Conservation (phyloP, 345 rosid genomes). For the Camelina laxa region DNA sequence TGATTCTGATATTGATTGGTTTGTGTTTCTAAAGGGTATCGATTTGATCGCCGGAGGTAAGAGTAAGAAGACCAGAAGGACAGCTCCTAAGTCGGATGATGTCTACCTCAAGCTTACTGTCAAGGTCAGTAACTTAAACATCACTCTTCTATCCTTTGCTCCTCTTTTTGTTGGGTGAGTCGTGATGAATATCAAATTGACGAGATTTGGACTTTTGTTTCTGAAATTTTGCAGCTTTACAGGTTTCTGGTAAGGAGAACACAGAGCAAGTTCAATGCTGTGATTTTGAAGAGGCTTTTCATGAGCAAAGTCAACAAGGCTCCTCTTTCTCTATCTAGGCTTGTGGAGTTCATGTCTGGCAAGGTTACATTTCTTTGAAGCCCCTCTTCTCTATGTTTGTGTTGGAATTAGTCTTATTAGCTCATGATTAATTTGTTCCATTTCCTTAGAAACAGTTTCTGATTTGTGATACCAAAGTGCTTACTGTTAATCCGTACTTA, state of each 20-base stretch:
- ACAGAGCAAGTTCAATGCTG: slow-evolving; percentile 86
- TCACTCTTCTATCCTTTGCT: neutral
- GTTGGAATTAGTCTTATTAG: neutral
- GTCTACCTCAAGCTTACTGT: slow-evolving; percentile 93
- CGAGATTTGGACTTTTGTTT: neutral
- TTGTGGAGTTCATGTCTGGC: slow-evolving; percentile 60
- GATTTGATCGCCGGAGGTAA: slow-evolving; percentile 96
- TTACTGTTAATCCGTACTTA: neutral
- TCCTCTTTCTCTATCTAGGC: slow-evolving; percentile 85
- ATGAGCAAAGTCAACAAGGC: slow-evolving; percentile 97
- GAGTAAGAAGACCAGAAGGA: slow-evolving; percentile 89
- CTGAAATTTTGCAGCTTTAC: slow-evolving; percentile 57
- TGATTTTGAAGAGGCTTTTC: slow-evolving; percentile 89
- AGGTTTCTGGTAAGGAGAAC: slow-evolving; percentile 91
- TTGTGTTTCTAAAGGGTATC: slow-evolving; percentile 64
- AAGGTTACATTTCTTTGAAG: slow-evolving; percentile 57
- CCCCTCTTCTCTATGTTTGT: neutral
- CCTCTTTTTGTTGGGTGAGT: neutral
- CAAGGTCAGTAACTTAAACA: slow-evolving; percentile 54
- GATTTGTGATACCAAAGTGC: neutral
- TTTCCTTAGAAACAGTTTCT: neutral
- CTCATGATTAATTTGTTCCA: neutral
- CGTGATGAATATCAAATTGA: neutral
- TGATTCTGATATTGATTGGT: slow-evolving; percentile 20
- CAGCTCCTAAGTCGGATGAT: slow-evolving; percentile 90